These are phyloP conservation scores for Boletus insuetus DNA, from an alignment of 768 basidiomycete species.

Conservation along the genomic window DNA sequence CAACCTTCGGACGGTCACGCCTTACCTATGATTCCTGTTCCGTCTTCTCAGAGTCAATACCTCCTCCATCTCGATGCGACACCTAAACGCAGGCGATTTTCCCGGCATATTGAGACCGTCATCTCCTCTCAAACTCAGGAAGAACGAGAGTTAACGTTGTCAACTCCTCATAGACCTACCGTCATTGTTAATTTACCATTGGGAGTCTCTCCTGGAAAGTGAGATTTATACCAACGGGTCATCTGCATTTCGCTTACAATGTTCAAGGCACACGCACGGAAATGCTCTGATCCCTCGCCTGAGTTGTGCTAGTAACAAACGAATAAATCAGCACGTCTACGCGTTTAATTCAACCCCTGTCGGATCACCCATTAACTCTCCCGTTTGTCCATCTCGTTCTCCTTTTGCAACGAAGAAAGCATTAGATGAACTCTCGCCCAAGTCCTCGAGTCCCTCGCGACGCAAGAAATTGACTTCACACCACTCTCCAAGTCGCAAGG, in stretches of 20 bases:
- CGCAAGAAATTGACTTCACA: neutral
- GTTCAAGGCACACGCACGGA: neutral
- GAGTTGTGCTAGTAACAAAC: neutral
- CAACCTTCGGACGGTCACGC: slow-evolving; percentile 1
- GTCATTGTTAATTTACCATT: neutral
- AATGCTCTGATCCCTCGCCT: neutral
- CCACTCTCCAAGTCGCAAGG: slow-evolving; percentile 4
- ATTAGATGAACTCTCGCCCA: neutral
- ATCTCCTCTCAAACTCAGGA: slow-evolving; percentile 34
- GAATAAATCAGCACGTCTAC: neutral
- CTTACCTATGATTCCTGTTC: slow-evolving; percentile 15
- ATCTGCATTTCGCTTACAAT: slow-evolving; percentile 10
- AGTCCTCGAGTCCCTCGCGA: neutral
- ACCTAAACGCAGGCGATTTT: slow-evolving; percentile 36
- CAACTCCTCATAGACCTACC: slow-evolving; percentile 1
- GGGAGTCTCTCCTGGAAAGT: slow-evolving; percentile 12
- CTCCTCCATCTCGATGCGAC: slow-evolving; percentile 31
- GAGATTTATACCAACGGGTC: neutral
- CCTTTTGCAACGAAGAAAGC: slow-evolving; percentile 1
- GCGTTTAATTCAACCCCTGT: slow-evolving; percentile 2
- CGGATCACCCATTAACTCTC: slow-evolving; percentile 1
- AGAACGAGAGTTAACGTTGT: slow-evolving; percentile 27
- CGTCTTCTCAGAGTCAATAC: slow-evolving; percentile 35
- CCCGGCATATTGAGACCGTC: slow-evolving; percentile 18
- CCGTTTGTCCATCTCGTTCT: neutral